Conservation (phyloP, 805 yeast species). For the Yarrowia sp. region DNA sequence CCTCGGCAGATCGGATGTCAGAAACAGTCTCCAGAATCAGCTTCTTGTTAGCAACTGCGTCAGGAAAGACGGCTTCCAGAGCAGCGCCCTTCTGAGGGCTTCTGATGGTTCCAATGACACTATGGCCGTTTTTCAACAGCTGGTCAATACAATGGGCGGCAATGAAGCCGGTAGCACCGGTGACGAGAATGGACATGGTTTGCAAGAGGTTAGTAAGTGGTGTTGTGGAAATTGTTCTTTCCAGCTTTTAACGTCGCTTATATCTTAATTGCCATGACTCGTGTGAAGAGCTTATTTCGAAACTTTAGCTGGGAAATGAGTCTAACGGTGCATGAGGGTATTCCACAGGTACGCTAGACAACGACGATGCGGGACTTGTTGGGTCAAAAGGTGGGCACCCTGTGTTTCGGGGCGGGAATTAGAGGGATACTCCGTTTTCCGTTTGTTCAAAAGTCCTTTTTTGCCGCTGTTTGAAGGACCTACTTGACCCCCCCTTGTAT, state of each 20-base stretch:
- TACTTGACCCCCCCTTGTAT: background rate
- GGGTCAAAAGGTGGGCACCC: background rate
- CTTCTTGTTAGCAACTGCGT: constrained; percentile 43
- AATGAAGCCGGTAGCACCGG: constrained; percentile 58
- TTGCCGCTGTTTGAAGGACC: background rate
- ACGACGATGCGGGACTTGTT: background rate
- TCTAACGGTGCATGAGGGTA: constrained; percentile 6
- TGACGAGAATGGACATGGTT: constrained; percentile 49
- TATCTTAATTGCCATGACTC: constrained; percentile 11
- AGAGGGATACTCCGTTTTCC: background rate
- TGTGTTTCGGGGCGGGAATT: background rate
- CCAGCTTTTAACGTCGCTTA: background rate
- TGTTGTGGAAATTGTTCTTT: too few species aligned
- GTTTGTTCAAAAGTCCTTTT: background rate
- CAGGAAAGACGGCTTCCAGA: constrained; percentile 42
- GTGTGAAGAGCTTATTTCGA: constrained; percentile 3
- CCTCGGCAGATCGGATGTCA: constrained; percentile 47
- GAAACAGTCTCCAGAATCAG: constrained; percentile 47
- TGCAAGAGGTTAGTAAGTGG: too few species aligned
- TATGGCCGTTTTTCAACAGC: constrained; percentile 54
- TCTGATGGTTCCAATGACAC: constrained; percentile 60
- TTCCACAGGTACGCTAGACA: background rate
- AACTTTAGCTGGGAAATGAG: background rate
- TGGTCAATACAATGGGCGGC: constrained; percentile 54
- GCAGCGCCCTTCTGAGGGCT: constrained; percentile 53